These are phyloP conservation scores for Boletus speciosus DNA, from an alignment of 768 basidiomycete species.

Conservation along the genomic window DNA sequence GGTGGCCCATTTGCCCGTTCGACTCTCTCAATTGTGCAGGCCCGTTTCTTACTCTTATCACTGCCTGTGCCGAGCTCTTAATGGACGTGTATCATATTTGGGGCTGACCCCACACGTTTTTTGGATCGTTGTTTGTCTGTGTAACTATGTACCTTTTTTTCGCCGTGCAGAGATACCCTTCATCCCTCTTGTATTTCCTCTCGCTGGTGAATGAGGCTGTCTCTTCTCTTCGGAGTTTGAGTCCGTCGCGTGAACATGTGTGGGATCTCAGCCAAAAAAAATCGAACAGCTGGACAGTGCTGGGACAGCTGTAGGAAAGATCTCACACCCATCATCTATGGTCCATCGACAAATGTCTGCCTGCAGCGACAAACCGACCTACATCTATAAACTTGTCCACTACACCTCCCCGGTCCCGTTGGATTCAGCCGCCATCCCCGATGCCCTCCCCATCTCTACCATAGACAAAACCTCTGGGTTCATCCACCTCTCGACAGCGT, in stretches of 20 bases:
- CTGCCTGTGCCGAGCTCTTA: constrained; percentile 8
- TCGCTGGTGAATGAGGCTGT: not conserved
- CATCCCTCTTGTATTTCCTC: not conserved
- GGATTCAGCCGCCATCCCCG: constrained; percentile 36
- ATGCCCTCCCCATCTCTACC: constrained; percentile 45
- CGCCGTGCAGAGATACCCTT: constrained; percentile 28
- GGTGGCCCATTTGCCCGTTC: constrained; percentile 6
- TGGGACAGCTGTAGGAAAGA: not conserved
- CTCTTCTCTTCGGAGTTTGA: not conserved
- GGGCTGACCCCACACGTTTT: constrained; percentile 2
- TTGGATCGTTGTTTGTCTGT: constrained; percentile 18
- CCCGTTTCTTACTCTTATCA: constrained; percentile 11
- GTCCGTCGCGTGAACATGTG: not conserved
- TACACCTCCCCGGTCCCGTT: constrained; percentile 36
- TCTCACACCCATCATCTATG: not conserved
- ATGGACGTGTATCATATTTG: constrained; percentile 23
- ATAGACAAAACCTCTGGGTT: constrained; percentile 48
- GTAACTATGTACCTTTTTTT: constrained; percentile 24
- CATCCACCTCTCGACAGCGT: constrained; percentile 54
- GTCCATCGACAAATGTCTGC: constrained; percentile 3
- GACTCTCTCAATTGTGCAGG: constrained; percentile 8
- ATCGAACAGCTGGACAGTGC: not conserved
- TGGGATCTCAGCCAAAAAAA: not conserved
- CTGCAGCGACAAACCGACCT: constrained; percentile 35
- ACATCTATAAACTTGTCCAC: constrained; percentile 61